Conservation (phyloP, 2,329 filamentous ascomycete species). For the Fusarium nodosum region DNA sequence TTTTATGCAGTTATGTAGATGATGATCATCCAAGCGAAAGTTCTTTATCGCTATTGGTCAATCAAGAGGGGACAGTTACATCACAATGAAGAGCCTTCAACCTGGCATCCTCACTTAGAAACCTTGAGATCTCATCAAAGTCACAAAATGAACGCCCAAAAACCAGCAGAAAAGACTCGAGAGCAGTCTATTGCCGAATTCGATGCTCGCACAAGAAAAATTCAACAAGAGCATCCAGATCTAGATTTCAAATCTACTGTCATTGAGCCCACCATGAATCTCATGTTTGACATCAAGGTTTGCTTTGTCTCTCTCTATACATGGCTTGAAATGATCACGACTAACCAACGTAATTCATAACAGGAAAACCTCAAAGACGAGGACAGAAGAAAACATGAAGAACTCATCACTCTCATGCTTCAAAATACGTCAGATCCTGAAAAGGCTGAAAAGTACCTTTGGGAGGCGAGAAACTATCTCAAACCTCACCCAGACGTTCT, state of each 20-base stretch:
- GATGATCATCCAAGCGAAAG: constrained; percentile 11
- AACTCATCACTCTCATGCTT: constrained; percentile 34
- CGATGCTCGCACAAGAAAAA: constrained; percentile 24
- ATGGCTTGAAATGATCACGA: background rate
- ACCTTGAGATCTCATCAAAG: background rate
- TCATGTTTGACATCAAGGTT: constrained; percentile 42
- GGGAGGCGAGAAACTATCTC: constrained; percentile 39
- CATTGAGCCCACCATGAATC: constrained; percentile 42
- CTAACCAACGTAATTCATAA: background rate
- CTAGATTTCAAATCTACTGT: constrained; percentile 35
- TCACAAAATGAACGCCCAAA: constrained; percentile 17
- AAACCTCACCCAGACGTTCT: constrained; percentile 30
- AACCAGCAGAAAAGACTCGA: constrained; percentile 19
- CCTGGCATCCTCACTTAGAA: constrained; percentile 11
- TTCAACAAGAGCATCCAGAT: constrained; percentile 34
- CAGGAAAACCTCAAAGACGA: constrained; percentile 31
- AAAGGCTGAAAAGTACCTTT: constrained; percentile 41
- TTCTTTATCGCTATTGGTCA: background rate
- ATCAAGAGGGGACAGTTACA: constrained; percentile 14
- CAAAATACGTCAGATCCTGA: constrained; percentile 24
- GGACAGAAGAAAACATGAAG: constrained; percentile 25
- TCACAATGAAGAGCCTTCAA: constrained; percentile 10
- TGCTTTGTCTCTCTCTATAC: accelerated
- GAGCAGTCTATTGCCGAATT: constrained; percentile 41
- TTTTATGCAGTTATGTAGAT: constrained; percentile 24